Conservation (phyloP, 2,329 filamentous ascomycete genomes). For the Nigrospora sphaerica region DNA sequence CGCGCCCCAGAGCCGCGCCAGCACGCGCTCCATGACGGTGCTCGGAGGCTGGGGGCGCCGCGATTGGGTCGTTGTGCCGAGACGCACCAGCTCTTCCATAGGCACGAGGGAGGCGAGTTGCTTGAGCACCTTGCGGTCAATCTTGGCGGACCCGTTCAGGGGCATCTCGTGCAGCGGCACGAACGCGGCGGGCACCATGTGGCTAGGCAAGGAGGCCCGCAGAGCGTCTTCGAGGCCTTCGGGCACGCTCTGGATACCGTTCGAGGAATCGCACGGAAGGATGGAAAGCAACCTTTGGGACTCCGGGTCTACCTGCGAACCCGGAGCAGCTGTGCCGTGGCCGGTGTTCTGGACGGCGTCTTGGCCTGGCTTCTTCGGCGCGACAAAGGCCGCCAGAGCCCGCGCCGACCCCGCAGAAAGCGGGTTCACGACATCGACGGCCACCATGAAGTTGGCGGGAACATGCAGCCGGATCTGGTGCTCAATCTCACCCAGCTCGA, state of each 20-base stretch:
- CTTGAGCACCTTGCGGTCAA: slow-evolving; percentile 39
- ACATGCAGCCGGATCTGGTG: slow-evolving; percentile 3
- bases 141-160: slow-evolving; percentile 40
- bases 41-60: background rate
- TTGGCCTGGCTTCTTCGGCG: slow-evolving; percentile 18
- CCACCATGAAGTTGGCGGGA: no score
- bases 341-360: slow-evolving; percentile 10
- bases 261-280: no score
- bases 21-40: background rate
- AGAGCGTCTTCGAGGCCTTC: no score
- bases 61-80: background rate
- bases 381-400: slow-evolving; percentile 34
- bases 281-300: no score
- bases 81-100: background rate
- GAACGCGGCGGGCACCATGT: slow-evolving; percentile 42
- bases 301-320: no score
- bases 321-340: no score
- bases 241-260: no score
- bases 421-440: no score
- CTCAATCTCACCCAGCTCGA: slow-evolving; percentile 39
- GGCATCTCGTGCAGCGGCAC: slow-evolving; percentile 37
- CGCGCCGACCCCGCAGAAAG: no score
- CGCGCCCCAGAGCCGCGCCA: background rate
- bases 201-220: slow-evolving; percentile 20
- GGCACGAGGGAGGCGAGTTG: slow-evolving; percentile 14